Evolutionary conservation across 176 grass and related monocot genomes (phyloP), one percentile per base, ranked within the genome.

Genomic region (Otatea glauca): DNA sequence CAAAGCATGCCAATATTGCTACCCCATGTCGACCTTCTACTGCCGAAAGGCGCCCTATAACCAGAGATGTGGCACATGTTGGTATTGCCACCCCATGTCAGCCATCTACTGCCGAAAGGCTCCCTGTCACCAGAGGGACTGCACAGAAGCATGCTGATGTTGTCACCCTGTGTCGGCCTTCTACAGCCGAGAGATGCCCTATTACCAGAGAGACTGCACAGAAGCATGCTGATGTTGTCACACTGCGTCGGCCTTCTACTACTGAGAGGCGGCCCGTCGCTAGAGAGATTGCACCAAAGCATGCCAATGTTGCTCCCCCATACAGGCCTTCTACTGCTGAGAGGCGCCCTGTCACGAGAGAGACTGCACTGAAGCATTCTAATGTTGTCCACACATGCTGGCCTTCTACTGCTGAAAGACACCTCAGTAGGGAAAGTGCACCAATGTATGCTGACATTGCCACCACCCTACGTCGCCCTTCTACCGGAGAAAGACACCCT

Each of bases 51-150:
- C 69, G 38, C 24, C 18, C 81, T 80, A 77, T 83, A 8, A 73
- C 38, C 78, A 90, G 76, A 77, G 88, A 86, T 49, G 55, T 39
- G 8, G 21, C 38, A 66, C 24, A 47, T 58, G 50, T 66, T 23
- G 70, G 64, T 63, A 60, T 72, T 78, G 65, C 68, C 41, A 90
- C 73, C 16, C 81, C 82, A 49, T 54, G 35, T 62, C 85, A 70
- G 5, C 81, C 90, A 65, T 72, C 79, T 83, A 84, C 85, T 56
- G 78, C 80, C 49, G 72, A 94, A 68, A 91, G 76, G 66, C 41
- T 72, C 38, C 70, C 37, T 87, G 8, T 24, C 24, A 56, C 60
- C 25, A 67, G 65, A 61, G 62, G 60, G 29, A 83, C 63, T 38
- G 20, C 20, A 41, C 70, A 74, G 9, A 83, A 74, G 70, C 32